Evolutionary conservation across 345 rosid species (phyloP).

Genomic region (Acer campestre): DNA sequence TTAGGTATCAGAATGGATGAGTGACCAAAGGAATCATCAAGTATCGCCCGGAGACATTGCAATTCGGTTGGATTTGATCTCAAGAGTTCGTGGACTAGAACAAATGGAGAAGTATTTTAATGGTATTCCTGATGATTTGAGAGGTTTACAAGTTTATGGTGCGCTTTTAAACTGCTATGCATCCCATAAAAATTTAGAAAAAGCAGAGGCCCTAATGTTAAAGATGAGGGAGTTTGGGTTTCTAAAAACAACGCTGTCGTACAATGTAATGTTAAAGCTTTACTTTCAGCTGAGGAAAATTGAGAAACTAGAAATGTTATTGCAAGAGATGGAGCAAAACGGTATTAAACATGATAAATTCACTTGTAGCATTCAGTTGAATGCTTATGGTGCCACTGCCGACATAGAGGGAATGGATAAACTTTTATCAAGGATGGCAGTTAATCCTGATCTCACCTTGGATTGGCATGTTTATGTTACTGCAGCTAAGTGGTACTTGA

Average conservation of each 20-base stretch:
- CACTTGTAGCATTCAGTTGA: slow-evolving; percentile 48
- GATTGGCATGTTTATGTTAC: slow-evolving; percentile 51
- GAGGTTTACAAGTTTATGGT: slow-evolving; percentile 44
- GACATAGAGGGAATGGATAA: slow-evolving; percentile 59
- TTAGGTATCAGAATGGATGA: slow-evolving; percentile 55
- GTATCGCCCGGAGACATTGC: slow-evolving; percentile 46
- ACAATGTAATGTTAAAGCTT: slow-evolving; percentile 61
- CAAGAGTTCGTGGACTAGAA: slow-evolving; percentile 46
- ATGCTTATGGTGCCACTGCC: slow-evolving; percentile 49
- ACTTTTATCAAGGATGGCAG: slow-evolving; percentile 47
- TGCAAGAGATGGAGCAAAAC: slow-evolving; percentile 58
- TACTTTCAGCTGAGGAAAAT: slow-evolving; percentile 37
- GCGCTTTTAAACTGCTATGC: slow-evolving; percentile 59
- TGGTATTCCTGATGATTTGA: slow-evolving; percentile 20
- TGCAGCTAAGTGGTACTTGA: slow-evolving; percentile 51
- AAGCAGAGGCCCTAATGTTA: slow-evolving; percentile 46
- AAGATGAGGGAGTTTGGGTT: slow-evolving; percentile 41
- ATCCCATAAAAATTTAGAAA: slow-evolving; percentile 31
- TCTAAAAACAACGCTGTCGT: slow-evolving; percentile 31
- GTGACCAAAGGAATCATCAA: slow-evolving; percentile 26
- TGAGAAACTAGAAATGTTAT: slow-evolving; percentile 43
- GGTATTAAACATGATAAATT: slow-evolving; percentile 35
- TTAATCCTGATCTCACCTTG: slow-evolving; percentile 31
- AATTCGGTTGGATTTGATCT: slow-evolving; percentile 50
- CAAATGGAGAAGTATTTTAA: slow-evolving; percentile 51